phyloP scores from a whole-genome alignment of 352 stramenopile species.

The Phytophthora foliorum region DNA sequence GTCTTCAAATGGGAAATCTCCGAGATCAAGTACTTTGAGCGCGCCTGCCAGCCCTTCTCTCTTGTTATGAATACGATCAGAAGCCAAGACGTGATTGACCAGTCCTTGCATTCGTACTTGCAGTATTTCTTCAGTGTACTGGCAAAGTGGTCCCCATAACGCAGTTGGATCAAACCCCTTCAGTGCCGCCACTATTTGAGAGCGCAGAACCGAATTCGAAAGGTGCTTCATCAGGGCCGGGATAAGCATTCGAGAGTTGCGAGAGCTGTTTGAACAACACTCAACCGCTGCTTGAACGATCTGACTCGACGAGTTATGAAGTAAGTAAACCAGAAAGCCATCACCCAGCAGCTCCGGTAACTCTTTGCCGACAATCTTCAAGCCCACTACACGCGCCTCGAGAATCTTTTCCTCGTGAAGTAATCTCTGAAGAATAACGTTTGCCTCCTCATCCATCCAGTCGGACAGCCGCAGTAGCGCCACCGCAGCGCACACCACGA shows the following conservation, averaged over 20 bases:
- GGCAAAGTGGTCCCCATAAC: conserved; percentile 74
- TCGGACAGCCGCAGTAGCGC: conserved; percentile 77
- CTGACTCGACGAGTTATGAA: conserved; percentile 74
- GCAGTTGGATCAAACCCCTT: conserved; percentile 74
- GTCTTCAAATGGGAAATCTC: conserved; percentile 68
- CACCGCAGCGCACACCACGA: conserved; percentile 79
- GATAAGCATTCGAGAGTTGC: conserved; percentile 87
- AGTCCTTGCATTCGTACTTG: conserved; percentile 19
- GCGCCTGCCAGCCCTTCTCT: conserved; percentile 69
- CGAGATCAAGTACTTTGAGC: conserved; percentile 71
- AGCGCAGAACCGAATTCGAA: conserved; percentile 66
- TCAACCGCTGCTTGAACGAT: conserved; percentile 86
- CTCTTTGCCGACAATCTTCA: conserved; percentile 87
- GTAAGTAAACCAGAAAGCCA: conserved; percentile 86
- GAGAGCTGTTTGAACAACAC: conserved; percentile 80
- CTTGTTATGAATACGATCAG: conserved; percentile 46
- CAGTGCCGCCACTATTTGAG: conserved; percentile 75
- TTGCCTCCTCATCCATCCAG: conserved; percentile 90
- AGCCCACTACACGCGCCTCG: conserved; percentile 77
- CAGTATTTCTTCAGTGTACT: conserved; percentile 66
- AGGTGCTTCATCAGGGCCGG: conserved; percentile 86
- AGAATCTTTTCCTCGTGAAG: conserved; percentile 83
- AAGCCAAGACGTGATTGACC: conserved; percentile 26
- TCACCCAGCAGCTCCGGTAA: conserved; percentile 85
- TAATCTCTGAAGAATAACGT: conserved; percentile 79